phyloP scores from a whole-genome alignment of 805 yeast genomes.

The Metschnikowia dekortorum region DNA sequence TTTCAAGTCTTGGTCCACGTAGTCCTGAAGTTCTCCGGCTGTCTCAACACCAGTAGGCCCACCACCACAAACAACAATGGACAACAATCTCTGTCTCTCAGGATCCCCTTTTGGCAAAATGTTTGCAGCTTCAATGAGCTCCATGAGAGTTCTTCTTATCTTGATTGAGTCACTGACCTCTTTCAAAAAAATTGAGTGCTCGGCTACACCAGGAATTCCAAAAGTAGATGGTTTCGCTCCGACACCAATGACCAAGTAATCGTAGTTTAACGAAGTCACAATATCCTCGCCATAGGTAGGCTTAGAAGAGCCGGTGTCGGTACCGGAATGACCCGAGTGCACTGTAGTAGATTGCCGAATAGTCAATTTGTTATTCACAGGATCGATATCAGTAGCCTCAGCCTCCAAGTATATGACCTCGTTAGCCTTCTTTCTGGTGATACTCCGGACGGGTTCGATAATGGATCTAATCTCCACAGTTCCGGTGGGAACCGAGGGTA shows the following conservation, averaged over 20 bases:
- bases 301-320: slow-evolving; percentile 42
- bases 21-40: slow-evolving; percentile 95
- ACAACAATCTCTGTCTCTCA: slow-evolving; percentile 79
- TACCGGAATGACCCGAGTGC: slow-evolving; percentile 51
- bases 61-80: slow-evolving; percentile 93
- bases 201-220: slow-evolving; percentile 91
- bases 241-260: slow-evolving; percentile 85
- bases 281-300: slow-evolving; percentile 42
- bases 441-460: slow-evolving; percentile 86
- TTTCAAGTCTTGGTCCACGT: slow-evolving; percentile 82
- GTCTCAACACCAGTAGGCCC: slow-evolving; percentile 99
- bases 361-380: slow-evolving; percentile 57
- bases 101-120: slow-evolving; percentile 68
- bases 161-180: slow-evolving; percentile 85
- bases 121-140: slow-evolving; percentile 84
- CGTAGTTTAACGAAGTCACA: slow-evolving; percentile 53
- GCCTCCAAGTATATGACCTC: slow-evolving; percentile 86
- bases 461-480: slow-evolving; percentile 86
- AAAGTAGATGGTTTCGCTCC: slow-evolving; percentile 95
- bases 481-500: slow-evolving; percentile 94
- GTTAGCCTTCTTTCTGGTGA: slow-evolving; percentile 74
- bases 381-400: slow-evolving; percentile 81
- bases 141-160: slow-evolving; percentile 78
- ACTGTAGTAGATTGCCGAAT: slow-evolving; percentile 58
- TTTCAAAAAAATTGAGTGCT: slow-evolving; percentile 82